Percentiles rank a stretch among this genome's conserved stretches.
phyloP scores from a whole-genome alignment of 768 basidiomycete genomes.

The Wakefieldia striispora region DNA sequence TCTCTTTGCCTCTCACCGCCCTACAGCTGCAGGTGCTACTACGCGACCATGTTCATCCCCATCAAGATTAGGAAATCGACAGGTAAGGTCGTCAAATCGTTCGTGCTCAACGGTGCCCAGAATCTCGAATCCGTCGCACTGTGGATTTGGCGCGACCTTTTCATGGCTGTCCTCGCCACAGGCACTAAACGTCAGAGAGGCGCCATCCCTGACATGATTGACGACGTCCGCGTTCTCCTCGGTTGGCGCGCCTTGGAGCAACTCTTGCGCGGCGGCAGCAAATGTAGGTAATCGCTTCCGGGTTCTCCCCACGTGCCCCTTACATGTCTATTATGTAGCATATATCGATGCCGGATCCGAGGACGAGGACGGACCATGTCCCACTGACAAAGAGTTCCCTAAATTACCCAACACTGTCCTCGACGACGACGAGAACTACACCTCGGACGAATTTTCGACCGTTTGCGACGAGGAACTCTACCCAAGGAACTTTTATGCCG shows the following conservation, averaged over 20 bases:
- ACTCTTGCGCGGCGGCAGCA: slow-evolving; percentile 53
- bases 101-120: slow-evolving; percentile 47
- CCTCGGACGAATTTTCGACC: slow-evolving; percentile 20
- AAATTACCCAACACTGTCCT: slow-evolving; percentile 20
- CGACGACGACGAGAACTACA: slow-evolving; percentile 32
- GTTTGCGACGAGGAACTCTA: slow-evolving; percentile 23
- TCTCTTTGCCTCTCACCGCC: slow-evolving; percentile 3
- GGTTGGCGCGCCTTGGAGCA: slow-evolving; percentile 52
- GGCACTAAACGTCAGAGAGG: slow-evolving; percentile 29
- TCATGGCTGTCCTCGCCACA: slow-evolving; percentile 51
- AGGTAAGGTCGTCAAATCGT: slow-evolving; percentile 47
- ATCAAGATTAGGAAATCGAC: slow-evolving; percentile 43
- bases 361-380: slow-evolving; percentile 24
- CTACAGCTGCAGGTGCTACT: slow-evolving; percentile 54
- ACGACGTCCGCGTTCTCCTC: slow-evolving; percentile 52
- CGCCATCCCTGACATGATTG: slow-evolving; percentile 50
- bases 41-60: slow-evolving; percentile 45
- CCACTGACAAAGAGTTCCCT: not conserved
- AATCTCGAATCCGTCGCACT: slow-evolving; percentile 45
- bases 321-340: slow-evolving; percentile 8
- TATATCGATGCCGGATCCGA: slow-evolving; percentile 17
- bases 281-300: slow-evolving; percentile 29
- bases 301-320: not conserved
- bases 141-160: slow-evolving; percentile 72
- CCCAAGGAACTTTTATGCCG: slow-evolving; percentile 38